Base-by-base conservation (phyloP, 306 rosid species). In the Cucumis sativus region DNA sequence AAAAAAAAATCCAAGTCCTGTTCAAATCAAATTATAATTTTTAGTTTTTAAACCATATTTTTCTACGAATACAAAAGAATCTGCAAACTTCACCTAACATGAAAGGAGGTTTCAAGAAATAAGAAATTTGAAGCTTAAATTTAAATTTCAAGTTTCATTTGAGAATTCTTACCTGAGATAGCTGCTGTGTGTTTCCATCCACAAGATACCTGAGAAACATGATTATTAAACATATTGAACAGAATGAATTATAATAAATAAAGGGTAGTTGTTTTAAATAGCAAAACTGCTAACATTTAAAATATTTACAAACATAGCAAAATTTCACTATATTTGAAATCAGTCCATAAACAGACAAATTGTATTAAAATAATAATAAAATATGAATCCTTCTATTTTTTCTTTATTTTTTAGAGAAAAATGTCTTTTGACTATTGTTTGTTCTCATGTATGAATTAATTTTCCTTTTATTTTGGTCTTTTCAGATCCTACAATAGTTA, bases 111-210 rank as follows among this genome's bases (percentile, higher is more conserved):
- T 49, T 71, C 15, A 71, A 49, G 43, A 15, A 71, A 25, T 49
- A 51, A 71, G 8, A 75, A 10, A 33, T n/a, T 30, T 54, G 12
- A 75, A 55, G 23, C 52, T 47, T 57, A 56, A 37, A 79, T 15
- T 71, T 9, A 23, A 20, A 70, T 47, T 25, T 71, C 16, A 35
- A 1, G 14, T 70, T 70, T 25, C 40, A 49, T 25, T 41, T 52
- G 67, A 55, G 37, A 58, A 60, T 40, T 39, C 79, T 51, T 83
- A 91, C 97, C 96, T 82, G 97, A 86, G 78, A 94, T 81, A 6
- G 97, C 97, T 47, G 98, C 96, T 4, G 97, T 90, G 75, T 94
- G 98, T 85, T 94, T 94, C 97, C 98, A 94, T 84, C 98, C 98
- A 83, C 98, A 94, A 65, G 98, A 94, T 66, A 89, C 88, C 93